These are phyloP conservation scores for Lanmaoa rubissima DNA, from an alignment of 768 basidiomycete genomes.

Conservation along the genomic window DNA sequence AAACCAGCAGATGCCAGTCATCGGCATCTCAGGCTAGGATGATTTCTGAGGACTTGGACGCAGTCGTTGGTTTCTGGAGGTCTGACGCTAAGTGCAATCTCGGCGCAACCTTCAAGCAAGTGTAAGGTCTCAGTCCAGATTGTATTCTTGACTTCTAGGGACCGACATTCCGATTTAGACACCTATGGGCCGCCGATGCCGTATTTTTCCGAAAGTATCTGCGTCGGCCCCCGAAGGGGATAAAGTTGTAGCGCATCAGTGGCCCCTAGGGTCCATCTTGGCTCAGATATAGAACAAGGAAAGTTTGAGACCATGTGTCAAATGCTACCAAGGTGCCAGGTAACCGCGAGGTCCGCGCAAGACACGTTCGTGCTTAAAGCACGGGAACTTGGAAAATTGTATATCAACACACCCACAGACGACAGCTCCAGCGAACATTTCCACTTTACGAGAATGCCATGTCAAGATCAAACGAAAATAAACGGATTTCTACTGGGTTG, in stretches of 20 bases:
- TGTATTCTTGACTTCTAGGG: background rate
- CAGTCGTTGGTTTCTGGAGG: background rate
- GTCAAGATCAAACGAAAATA: background rate
- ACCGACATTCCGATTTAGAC: background rate
- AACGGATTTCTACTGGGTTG: background rate
- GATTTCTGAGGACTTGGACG: background rate
- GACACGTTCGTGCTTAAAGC: constrained; percentile 10
- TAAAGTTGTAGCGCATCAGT: background rate
- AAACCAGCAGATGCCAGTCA: background rate
- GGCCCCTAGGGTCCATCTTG: background rate
- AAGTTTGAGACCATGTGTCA: background rate
- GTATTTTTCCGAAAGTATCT: background rate
- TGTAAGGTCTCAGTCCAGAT: background rate
- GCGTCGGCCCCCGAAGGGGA: background rate
- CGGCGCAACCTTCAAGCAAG: no score
- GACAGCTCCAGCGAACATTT: background rate
- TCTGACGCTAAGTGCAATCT: background rate
- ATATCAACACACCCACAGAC: background rate
- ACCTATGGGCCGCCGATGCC: background rate
- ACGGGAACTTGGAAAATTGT: background rate
- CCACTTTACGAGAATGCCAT: background rate
- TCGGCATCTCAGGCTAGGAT: background rate
- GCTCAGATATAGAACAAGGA: background rate
- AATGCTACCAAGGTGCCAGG: background rate
- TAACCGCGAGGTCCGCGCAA: background rate